A percentile compares a stretch with the other conserved stretches of the same genome.
Evolutionary conservation across 2,329 filamentous ascomycete genomes (phyloP).

Genomic region (Diaporthe helianthi): DNA sequence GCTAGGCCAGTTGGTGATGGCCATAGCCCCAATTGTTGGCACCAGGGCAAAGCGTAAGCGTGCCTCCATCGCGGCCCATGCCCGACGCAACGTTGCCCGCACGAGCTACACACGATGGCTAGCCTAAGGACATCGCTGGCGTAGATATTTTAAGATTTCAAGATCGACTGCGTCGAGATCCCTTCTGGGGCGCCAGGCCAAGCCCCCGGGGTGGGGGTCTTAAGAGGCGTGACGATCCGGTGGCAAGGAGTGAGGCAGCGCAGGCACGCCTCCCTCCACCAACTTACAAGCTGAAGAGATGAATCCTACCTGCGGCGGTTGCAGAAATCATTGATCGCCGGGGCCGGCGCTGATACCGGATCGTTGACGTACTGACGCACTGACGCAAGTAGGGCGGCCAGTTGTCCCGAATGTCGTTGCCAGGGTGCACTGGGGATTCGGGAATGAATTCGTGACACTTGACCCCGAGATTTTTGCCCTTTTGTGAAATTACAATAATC

Average conservation of each 20-base stretch:
- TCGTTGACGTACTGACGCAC: neutral
- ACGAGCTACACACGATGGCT: neutral
- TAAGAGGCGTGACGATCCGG: constrained; percentile 13
- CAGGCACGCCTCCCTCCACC: too few species aligned
- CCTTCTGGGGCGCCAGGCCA: neutral
- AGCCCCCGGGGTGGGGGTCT: neutral
- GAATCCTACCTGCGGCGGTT: neutral
- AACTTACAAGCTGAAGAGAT: too few species aligned
- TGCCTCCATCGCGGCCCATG: constrained; percentile 17
- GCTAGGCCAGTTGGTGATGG: neutral
- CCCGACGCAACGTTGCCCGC: constrained; percentile 20
- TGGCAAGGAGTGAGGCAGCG: neutral
- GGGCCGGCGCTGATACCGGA: neutral
- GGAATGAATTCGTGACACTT: neutral
- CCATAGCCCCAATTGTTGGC: neutral
- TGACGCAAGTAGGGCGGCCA: too few species aligned
- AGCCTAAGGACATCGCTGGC: neutral
- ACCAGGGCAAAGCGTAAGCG: too few species aligned
- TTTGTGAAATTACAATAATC: neutral
- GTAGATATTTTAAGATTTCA: constrained; percentile 4
- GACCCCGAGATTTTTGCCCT: neutral
- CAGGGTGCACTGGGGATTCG: neutral
- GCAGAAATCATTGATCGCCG: neutral
- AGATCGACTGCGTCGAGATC: constrained; percentile 2
- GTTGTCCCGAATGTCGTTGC: neutral